Evolutionary conservation across 495 filamentous ascomycete species (phyloP).

Genomic region (Podospora conica): DNA sequence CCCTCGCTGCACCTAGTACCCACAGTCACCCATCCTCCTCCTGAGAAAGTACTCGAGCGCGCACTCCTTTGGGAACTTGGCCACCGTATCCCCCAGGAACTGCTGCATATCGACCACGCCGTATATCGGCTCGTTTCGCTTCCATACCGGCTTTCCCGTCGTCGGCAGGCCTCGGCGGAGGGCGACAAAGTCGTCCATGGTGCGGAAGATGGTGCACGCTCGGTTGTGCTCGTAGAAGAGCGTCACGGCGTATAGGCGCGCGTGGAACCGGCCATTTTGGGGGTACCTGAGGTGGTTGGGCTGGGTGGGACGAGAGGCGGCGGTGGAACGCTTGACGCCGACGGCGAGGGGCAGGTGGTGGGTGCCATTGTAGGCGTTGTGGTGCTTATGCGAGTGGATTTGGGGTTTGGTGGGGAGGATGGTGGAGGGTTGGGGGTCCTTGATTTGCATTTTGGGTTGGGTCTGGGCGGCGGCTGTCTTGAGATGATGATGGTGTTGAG

Average conservation of each 20-base stretch:
- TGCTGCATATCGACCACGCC: slow-evolving; percentile 5
- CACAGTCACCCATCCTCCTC: slow-evolving; percentile 28
- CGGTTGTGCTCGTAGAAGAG: slow-evolving; percentile 29
- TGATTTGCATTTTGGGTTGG: background rate
- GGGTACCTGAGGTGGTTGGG: background rate
- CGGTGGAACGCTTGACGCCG: slow-evolving; percentile 3
- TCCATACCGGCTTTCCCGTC: no score
- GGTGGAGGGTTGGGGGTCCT: background rate
- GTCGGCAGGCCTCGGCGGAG: slow-evolving; percentile 6
- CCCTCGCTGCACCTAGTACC: background rate
- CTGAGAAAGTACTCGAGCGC: slow-evolving; percentile 27
- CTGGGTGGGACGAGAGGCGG: background rate
- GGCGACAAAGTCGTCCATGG: slow-evolving; percentile 20
- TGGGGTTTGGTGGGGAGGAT: slow-evolving; percentile 8
- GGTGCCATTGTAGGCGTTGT: slow-evolving; percentile 20
- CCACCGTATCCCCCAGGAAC: slow-evolving; percentile 16
- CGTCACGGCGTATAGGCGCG: slow-evolving; percentile 18
- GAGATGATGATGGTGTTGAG: no score
- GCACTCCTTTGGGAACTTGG: slow-evolving; percentile 10
- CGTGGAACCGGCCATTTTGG: background rate
- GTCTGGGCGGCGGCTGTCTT: background rate
- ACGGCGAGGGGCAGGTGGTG: slow-evolving; percentile 15
- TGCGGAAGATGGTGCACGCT: slow-evolving; percentile 27
- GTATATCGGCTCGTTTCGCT: no score
- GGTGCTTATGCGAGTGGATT: slow-evolving; percentile 6